These are phyloP conservation scores for Mortierella polycephala DNA, from an alignment of 371 early-diverging fungal species.

Conservation along the genomic window DNA sequence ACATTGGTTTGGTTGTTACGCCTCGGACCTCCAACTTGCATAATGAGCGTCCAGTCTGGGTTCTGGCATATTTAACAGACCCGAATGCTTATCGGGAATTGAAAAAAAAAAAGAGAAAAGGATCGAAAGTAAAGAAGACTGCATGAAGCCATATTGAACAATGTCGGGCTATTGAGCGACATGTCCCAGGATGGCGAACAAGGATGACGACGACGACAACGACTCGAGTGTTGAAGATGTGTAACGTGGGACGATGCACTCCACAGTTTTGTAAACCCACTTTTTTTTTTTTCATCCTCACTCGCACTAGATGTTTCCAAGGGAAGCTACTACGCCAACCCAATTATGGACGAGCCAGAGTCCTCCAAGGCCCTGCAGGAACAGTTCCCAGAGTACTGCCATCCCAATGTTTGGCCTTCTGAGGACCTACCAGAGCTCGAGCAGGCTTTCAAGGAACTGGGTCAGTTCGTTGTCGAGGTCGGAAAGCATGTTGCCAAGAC, in stretches of 20 bases:
- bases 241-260: conserved; percentile 17
- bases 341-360: conserved; percentile 58
- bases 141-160: not conserved
- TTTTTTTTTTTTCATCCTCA: conserved; percentile 18
- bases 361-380: conserved; percentile 30
- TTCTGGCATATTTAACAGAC: not conserved
- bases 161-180: not conserved
- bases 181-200: not conserved
- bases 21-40: not conserved
- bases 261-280: conserved; percentile 38
- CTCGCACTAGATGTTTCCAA: conserved; percentile 49
- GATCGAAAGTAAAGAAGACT: no score
- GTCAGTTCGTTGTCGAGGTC: conserved; percentile 61
- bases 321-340: conserved; percentile 64
- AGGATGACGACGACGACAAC: not conserved
- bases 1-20: not conserved
- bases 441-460: conserved; percentile 59
- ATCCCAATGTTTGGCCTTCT: conserved; percentile 65
- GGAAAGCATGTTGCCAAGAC: conserved; percentile 63
- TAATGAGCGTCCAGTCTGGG: not conserved
- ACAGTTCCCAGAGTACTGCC: conserved; percentile 57
- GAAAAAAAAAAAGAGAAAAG: not conserved
- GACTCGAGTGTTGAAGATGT: not conserved
- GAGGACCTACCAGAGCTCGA: conserved; percentile 56
- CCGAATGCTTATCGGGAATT: not conserved